Evolutionary conservation across 2,329 filamentous ascomycete species (phyloP).

Genomic region (Fulvia fulva): DNA sequence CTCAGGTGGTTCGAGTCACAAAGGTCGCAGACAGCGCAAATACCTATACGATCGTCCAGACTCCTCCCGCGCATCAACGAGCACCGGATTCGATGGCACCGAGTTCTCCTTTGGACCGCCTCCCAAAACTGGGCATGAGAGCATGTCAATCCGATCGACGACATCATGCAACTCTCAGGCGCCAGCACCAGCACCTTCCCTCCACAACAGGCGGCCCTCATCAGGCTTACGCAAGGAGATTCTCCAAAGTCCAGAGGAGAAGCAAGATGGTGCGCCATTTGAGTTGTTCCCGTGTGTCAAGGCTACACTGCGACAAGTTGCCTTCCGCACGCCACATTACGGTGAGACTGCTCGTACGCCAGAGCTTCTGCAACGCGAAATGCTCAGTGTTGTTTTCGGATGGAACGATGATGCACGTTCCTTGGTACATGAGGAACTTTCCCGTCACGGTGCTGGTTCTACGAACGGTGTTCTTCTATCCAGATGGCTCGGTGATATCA

Average conservation of each 20-base stretch:
- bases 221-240: constrained; percentile 80
- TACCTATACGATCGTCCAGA: constrained; percentile 47
- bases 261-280: constrained; percentile 52
- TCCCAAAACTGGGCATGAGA: constrained; percentile 33
- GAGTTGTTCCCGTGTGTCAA: constrained; percentile 87
- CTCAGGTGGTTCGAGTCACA: constrained; percentile 51
- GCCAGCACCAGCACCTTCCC: constrained; percentile 18
- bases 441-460: constrained; percentile 67
- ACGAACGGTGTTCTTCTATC: constrained; percentile 76
- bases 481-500: constrained; percentile 88
- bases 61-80: constrained; percentile 35
- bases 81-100: constrained; percentile 32
- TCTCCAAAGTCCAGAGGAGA: constrained; percentile 69
- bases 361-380: constrained; percentile 79
- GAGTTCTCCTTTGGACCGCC: constrained; percentile 37
- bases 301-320: constrained; percentile 74
- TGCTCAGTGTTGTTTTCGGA: constrained; percentile 91
- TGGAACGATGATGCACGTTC: constrained; percentile 83
- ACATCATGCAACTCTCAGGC: constrained; percentile 47
- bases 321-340: constrained; percentile 67
- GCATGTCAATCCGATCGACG: constrained; percentile 43
- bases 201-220: constrained; percentile 39
- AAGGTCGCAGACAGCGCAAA: constrained; percentile 38
- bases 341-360: constrained; percentile 42
- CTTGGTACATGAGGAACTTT: constrained; percentile 79